These are phyloP conservation scores for Botrytis fabae DNA, from an alignment of 2,329 filamentous ascomycete genomes.

Conservation along the genomic window DNA sequence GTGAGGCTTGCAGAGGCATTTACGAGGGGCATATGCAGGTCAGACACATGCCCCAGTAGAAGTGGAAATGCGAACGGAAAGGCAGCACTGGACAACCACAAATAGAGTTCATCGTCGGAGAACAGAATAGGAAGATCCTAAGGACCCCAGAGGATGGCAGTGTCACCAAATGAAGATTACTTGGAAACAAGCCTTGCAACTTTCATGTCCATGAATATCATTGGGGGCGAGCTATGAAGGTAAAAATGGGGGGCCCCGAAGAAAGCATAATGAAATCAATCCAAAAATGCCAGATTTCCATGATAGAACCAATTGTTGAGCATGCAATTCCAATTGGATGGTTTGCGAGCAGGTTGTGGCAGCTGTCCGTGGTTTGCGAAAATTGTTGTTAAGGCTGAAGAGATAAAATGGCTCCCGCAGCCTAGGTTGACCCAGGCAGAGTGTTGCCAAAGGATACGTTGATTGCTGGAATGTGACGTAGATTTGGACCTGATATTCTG, in stretches of 20 bases:
- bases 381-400: slow-evolving; percentile 12
- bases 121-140: slow-evolving; percentile 18
- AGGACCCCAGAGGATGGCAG: slow-evolving; percentile 17
- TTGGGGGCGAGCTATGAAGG: slow-evolving; percentile 14
- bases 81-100: slow-evolving; percentile 6
- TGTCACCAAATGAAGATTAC: slow-evolving; percentile 1
- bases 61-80: slow-evolving; percentile 9
- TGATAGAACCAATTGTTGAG: background rate
- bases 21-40: slow-evolving; percentile 21
- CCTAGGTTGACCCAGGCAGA: background rate
- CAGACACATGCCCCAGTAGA: slow-evolving; percentile 18
- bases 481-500: slow-evolving; percentile 12
- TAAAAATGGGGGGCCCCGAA: background rate
- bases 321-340: background rate
- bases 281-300: background rate
- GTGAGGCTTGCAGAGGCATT: slow-evolving; percentile 7
- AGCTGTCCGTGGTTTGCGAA: background rate
- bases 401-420: background rate
- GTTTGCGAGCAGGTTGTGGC: slow-evolving; percentile 15
- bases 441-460: slow-evolving; percentile 1
- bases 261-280: background rate
- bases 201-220: slow-evolving; percentile 13
- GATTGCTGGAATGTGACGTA: background rate
- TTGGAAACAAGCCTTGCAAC: background rate
- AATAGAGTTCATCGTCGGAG: slow-evolving; percentile 6